phyloP scores from a whole-genome alignment of 148 eudicot species.

The Nepenthes gracilis region DNA sequence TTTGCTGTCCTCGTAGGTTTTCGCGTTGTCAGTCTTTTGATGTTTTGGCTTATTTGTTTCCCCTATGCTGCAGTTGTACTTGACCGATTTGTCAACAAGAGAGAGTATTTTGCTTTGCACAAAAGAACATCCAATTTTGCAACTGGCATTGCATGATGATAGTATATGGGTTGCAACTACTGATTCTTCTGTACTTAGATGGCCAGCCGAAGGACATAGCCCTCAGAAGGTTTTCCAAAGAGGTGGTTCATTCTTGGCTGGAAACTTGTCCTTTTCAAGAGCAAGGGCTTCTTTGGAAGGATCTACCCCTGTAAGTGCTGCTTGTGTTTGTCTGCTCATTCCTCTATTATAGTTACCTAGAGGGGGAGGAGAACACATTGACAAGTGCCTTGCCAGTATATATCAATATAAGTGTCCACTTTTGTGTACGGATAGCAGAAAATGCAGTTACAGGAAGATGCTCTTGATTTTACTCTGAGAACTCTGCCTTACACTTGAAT shows the following conservation, averaged over 20 bases:
- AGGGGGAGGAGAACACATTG: too few relatives aligned
- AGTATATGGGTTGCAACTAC: constrained; percentile 89
- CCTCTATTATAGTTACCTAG: too few relatives aligned
- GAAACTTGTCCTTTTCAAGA: constrained; percentile 94
- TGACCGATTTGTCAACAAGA: constrained; percentile 87
- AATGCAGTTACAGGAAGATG: neutral
- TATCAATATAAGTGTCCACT: too few relatives aligned
- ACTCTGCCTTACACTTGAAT: too few relatives aligned
- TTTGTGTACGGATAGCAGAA: neutral
- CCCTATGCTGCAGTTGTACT: constrained; percentile 49
- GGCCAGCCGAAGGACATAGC: constrained; percentile 78
- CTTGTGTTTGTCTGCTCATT: neutral
- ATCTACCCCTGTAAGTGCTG: constrained; percentile 64
- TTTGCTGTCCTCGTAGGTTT: neutral
- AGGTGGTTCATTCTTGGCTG: constrained; percentile 96
- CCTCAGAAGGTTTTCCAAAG: constrained; percentile 74
- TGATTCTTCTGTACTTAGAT: constrained; percentile 83
- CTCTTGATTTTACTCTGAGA: neutral
- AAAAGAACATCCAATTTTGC: constrained; percentile 74
- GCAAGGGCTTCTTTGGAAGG: constrained; percentile 98
- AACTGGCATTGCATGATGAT: constrained; percentile 74
- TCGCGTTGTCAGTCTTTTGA: constrained; percentile 1
- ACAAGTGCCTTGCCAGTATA: too few relatives aligned
- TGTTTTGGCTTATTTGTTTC: constrained; percentile 7
- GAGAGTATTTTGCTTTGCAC: constrained; percentile 88